Evolutionary conservation across 345 rosid species (phyloP), one percentile per base, ranked within the genome.

Genomic region (Boechera retrofracta): DNA sequence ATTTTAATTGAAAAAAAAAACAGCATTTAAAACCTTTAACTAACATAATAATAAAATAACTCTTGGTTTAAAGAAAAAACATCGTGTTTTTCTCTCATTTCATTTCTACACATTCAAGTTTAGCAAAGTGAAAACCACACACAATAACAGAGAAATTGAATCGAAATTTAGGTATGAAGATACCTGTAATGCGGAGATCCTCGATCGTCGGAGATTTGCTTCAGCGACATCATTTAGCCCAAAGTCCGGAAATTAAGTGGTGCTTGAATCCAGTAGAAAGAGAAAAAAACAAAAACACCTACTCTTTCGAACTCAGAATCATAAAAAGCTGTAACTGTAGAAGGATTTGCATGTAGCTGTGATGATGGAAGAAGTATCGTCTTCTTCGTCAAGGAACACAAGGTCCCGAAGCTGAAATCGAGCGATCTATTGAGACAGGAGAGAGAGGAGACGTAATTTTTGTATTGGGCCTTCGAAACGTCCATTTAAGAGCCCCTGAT

Each of bases 181-280:
- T 73, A 91, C 98, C 94, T 84, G 85, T 82, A 86, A 71, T 90
- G 85, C 64, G 91, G 42, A 72, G 96, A 91, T 73, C 87, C 94
- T 77, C 96, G 87, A 87, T 87, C 96, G 47, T 91, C 97, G 58
- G 89, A 78, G 72, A 77, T 77, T 85, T 75, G 90, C 80, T 78
- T 88, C 49, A 96, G 94, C 62, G 97, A 88, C 90, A 88, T 93
- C 90, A 89, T 93, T 93, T 67, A 64, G 66, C 31, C 55, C 13
- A 8, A 53, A 31, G n/a, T 13, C 41, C 57, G 56, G 24, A 4
- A 60, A 42, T 5, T 6, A 47, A 31, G 52, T 5, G 52, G 28
- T 18, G 42, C 53, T 71, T 18, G 49, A 66, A 67, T 35, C 73
- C 59, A 55, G 57, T 44, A 49, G 7, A 49, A 49, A 49, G 16